Base-by-base conservation (phyloP, 2,329 filamentous ascomycete genomes). In the Leptographium procerum region DNA sequence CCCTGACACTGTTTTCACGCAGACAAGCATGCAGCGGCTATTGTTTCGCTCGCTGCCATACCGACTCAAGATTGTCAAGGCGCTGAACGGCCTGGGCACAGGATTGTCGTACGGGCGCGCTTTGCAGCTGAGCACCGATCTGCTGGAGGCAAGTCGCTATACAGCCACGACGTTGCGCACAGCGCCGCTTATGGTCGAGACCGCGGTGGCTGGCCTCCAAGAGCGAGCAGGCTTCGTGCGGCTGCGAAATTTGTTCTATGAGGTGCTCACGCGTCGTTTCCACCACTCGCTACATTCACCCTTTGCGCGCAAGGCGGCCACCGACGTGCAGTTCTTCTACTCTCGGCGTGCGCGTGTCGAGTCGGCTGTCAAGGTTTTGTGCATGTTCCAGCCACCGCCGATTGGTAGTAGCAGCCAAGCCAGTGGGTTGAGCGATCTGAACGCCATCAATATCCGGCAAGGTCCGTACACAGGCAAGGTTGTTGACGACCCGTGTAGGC, bases 1-100 rank as follows among this genome's bases (percentile, higher is more conserved):
- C 19, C 57, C 61, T 19, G 62, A 63, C 43, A 28, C 53, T 1
- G 55, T 52, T 2, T 61, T 62, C 29, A 64, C 63, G 3, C 62
- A 64, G 34, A 55, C 61, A 1, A 61, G 59, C 60, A 65, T 69
- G 24, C 65, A 62, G 43, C 64, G 65, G 7, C 62, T 64, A 56
- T 64, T 66, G 54, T 62, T 53, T 34, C 62, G 57, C 26, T 63
- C 64, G 50, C 55, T 61, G 40, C 61, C 62, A 0, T 29, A 58
- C 13, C 62, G 64, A 1, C 57, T 65, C 24, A 43, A 47, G 16
- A 64, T 64, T 29, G 43, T 48, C 57, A 59, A 57, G 48, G 58
- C 60, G 1, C 56, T 65, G 52, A 65, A 65, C 60, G 58, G 60
- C 9, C 59, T 63, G n/a, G 59, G 57, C 9, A 9, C 56, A 1